Evolutionary conservation across 2,329 filamentous ascomycete species (phyloP), one percentile per base, ranked within the genome.

Genomic region (Aspergillus pseudotamarii): DNA sequence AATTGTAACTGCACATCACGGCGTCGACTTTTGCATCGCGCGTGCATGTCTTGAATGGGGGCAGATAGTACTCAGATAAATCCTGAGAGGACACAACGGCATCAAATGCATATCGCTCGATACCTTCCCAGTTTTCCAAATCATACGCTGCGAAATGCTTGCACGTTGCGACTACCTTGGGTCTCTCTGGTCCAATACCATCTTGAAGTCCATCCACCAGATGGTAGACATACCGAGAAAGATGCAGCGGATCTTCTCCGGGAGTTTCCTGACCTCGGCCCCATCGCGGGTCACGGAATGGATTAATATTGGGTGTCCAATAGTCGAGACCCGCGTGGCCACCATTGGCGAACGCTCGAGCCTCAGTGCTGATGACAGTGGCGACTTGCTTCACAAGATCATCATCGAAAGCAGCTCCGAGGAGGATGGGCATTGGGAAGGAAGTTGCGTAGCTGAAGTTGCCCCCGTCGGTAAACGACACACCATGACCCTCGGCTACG

Each of bases 51-150:
- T 88, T 83, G 76, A 91, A 91, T 0, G 87, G 81, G 1, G 84
- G 86, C 48, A 89, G 78, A 69, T 89, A 90, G 74, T 89, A 91
- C 68, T 90, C 88, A 1, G 82, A 81, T 14, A 91, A 76, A 66
- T 91, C 88, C 68, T 90, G 88, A 14, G 57, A n/a, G 1, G 60
- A 56, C 11, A 62, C 57, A 16, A 50, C 4, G 4, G 60, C 57
- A n/a, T 57, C 23, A 41, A 59, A 62, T 9, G 30, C 10, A 41
- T 62, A 59, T n/a, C 60, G 60, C 53, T 79, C 75, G 5, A 79
- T 78, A 58, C 87, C 81, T 10, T 82, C 77, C 0, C 85, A 75
- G 45, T 71, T 68, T 69, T 87, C 85, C 3, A 85, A 66, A 72
- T 87, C 85, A 67, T 87, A 86, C 0, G 78, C 85, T 0, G 83